phyloP scores from a whole-genome alignment of 768 basidiomycete species.

The Rhodosporidiobolus sp. region DNA sequence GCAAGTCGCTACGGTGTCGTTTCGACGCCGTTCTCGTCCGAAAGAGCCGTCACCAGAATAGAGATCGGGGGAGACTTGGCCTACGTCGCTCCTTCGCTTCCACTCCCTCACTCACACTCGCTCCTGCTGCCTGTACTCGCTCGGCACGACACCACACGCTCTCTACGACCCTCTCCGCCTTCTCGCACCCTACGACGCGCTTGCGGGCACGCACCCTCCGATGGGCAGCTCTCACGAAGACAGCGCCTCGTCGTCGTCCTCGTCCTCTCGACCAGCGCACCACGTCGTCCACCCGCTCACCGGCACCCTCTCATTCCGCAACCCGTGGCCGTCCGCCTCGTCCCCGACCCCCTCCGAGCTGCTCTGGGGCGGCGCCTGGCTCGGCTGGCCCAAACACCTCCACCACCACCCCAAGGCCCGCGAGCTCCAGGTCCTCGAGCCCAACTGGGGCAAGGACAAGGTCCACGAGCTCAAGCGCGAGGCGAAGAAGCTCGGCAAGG shows the following conservation, averaged over 20 bases:
- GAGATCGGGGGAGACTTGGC: no score
- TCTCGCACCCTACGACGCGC: neutral
- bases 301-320: conserved; percentile 28
- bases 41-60: no score
- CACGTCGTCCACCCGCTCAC: conserved; percentile 24
- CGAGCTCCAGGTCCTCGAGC: conserved; percentile 45
- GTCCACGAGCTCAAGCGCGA: conserved; percentile 14
- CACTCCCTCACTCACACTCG: neutral
- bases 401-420: conserved; percentile 27
- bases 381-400: conserved; percentile 36
- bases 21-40: no score
- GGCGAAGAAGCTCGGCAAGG: conserved; percentile 6
- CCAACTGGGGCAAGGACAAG: conserved; percentile 41
- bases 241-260: neutral
- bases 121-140: neutral
- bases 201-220: neutral
- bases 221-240: neutral
- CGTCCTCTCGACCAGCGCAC: conserved; percentile 14
- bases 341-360: conserved; percentile 29
- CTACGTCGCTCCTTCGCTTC: no score
- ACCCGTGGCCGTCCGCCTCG: conserved; percentile 38
- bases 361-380: conserved; percentile 23
- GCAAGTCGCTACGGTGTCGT: no score
- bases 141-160: neutral
- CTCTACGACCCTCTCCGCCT: neutral